Evolutionary conservation across 2,329 filamentous ascomycete genomes (phyloP), one percentile per base, ranked within the genome.

Genomic region (Alternaria alternata): DNA sequence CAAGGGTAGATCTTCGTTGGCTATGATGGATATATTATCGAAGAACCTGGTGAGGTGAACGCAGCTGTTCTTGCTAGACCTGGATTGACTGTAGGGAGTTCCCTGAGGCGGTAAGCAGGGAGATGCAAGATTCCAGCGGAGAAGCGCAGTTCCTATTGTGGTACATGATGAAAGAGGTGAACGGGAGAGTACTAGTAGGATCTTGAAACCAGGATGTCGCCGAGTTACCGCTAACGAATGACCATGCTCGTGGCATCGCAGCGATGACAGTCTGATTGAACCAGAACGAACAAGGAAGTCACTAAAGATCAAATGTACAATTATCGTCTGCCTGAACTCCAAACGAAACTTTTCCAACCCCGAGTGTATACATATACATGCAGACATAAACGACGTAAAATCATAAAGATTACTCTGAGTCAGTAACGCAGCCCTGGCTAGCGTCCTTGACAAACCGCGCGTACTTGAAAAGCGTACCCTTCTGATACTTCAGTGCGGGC

Each of bases 391-490:
- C 38, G 39, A 28, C 24, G 14, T 51, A 18, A 18, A 18, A 54
- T 46, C 52, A 16, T 41, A 24, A 51, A 43, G 14, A 42, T 64
- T 61, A 75, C 43, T 63, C 70, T 3, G 75, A 79, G 75, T 88
- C 86, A 1, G 86, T 88, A 51, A 88, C 84, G 70, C 85, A 87
- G 5, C 86, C 86, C 64, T 84, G 82, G 69, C 84, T 87, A 41
- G 86, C 86, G 74, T 88, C 84, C 70, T 82, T 79, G 51, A 88
- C 86, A 49, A 81, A 77, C 69, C 81, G 79, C 6, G 85, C 81
- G 68, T 88, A 88, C 79, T 88, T 88, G 71, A 83, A 86, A 60
- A 88, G 71, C 43, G 85, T 87, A 8, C 86, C 86, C 79, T 85
- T 86, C 44, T 76, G 79, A 73, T 88, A 87, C 78, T 87, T 88